phyloP scores from a whole-genome alignment of 1,139 yeast genomes.

The Oligophagozyma castellii region DNA sequence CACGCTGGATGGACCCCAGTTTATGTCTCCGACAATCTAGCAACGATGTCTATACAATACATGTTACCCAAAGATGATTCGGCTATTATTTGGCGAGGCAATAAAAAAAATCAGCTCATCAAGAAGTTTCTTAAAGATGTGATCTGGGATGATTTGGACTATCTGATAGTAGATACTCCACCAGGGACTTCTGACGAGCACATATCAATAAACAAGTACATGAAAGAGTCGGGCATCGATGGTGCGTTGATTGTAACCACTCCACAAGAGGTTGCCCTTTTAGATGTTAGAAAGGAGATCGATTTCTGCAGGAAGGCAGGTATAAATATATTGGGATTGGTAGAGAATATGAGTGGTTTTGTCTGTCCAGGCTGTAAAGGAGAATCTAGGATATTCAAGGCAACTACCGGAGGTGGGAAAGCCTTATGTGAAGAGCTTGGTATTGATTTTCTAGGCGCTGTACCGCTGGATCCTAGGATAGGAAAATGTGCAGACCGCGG shows the following conservation, averaged over 20 bases:
- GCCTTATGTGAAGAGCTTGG: constrained; percentile 65
- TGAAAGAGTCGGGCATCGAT: constrained; percentile 85
- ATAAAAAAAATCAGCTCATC: constrained; percentile 83
- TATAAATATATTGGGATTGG: constrained; percentile 73
- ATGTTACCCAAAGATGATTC: constrained; percentile 91
- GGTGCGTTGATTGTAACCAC: constrained; percentile 95
- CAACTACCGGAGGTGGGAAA: constrained; percentile 95
- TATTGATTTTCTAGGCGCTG: constrained; percentile 74
- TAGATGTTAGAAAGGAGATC: constrained; percentile 91
- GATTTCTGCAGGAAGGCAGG: constrained; percentile 89
- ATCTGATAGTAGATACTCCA: constrained; percentile 87
- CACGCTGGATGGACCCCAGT: constrained; percentile 96
- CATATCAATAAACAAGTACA: constrained; percentile 70
- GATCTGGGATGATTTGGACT: constrained; percentile 78
- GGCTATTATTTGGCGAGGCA: constrained; percentile 95
- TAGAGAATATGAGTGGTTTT: constrained; percentile 97
- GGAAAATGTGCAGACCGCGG: constrained; percentile 85
- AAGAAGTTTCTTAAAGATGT: constrained; percentile 92
- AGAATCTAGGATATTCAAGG: constrained; percentile 78
- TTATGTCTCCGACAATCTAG: constrained; percentile 86
- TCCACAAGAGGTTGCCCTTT: constrained; percentile 91
- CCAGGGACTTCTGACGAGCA: constrained; percentile 99
- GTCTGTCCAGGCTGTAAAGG: constrained; percentile 93
- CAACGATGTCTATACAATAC: constrained; percentile 90
- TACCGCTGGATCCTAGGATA: constrained; percentile 91